phyloP scores from a whole-genome alignment of 169 alveolate genomes.

The Cytauxzoon felis region DNA sequence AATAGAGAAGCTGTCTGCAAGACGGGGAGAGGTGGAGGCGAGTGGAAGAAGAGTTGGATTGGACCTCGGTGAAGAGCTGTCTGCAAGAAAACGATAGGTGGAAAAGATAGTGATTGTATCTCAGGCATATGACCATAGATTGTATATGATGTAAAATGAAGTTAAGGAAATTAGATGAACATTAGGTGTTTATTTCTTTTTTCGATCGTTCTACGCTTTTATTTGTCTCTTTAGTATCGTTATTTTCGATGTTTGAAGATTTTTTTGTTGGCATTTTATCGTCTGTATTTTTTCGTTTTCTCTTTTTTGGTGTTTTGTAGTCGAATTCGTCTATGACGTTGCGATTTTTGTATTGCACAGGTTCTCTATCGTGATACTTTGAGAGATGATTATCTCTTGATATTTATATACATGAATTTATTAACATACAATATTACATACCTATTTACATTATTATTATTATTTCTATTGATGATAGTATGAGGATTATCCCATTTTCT shows the following conservation, averaged over 20 bases:
- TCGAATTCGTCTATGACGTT: slow-evolving; percentile 13
- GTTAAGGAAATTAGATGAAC: too few species aligned
- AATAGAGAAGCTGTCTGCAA: too few species aligned
- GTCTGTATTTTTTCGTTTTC: not conserved
- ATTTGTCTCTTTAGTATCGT: not conserved
- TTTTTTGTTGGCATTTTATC: not conserved
- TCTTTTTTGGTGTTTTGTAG: slow-evolving; percentile 17
- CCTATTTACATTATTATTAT: slow-evolving; percentile 5
- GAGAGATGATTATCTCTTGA: not conserved
- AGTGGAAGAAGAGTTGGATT: too few species aligned
- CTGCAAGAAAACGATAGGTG: too few species aligned
- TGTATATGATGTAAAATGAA: too few species aligned
- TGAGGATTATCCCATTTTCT: slow-evolving; percentile 61
- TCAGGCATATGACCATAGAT: too few species aligned
- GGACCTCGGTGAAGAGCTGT: too few species aligned
- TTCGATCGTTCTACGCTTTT: too few species aligned
- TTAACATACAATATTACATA: not conserved
- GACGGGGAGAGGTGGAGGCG: too few species aligned
- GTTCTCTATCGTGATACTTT: not conserved
- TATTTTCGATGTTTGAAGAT: not conserved
- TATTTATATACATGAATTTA: not conserved
- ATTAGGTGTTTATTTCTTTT: too few species aligned
- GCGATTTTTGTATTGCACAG: slow-evolving; percentile 14
- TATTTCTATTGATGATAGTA: slow-evolving; percentile 7
- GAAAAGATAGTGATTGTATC: too few species aligned